phyloP scores from a whole-genome alignment of 352 stramenopile genomes.

The Phytophthora ramorum region DNA sequence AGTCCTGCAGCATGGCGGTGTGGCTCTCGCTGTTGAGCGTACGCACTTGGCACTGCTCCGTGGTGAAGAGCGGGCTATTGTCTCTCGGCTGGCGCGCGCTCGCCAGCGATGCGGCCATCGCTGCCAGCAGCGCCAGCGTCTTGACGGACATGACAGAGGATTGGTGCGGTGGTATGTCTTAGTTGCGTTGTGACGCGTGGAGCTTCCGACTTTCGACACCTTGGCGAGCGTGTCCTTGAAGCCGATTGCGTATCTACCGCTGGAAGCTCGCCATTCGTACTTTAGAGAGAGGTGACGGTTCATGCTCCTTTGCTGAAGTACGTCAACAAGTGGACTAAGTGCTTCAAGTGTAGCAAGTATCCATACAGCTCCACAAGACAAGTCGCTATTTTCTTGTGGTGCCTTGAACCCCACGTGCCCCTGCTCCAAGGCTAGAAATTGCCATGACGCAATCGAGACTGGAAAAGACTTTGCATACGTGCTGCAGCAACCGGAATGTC shows the following conservation, averaged over 20 bases:
- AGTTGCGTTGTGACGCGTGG: slow-evolving; percentile 18
- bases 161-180: background rate
- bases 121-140: slow-evolving; percentile 19
- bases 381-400: too few species aligned
- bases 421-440: too few species aligned
- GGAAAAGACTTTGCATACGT: background rate
- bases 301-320: too few species aligned
- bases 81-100: slow-evolving; percentile 24
- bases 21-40: slow-evolving; percentile 45
- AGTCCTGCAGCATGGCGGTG: slow-evolving; percentile 47
- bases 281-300: background rate
- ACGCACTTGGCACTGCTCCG: slow-evolving; percentile 61
- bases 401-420: too few species aligned
- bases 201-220: slow-evolving; percentile 17
- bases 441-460: too few species aligned
- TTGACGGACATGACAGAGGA: slow-evolving; percentile 22
- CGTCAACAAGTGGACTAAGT: too few species aligned
- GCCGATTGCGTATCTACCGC: slow-evolving; percentile 6
- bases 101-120: slow-evolving; percentile 4
- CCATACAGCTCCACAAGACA: too few species aligned
- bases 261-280: background rate
- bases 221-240: slow-evolving; percentile 17
- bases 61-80: slow-evolving; percentile 65
- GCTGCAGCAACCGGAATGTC: slow-evolving; percentile 13
- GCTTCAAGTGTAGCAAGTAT: too few species aligned